These are phyloP conservation scores for Botrytis cinerea DNA, from an alignment of 2,329 filamentous ascomycete species.

Conservation along the genomic window DNA sequence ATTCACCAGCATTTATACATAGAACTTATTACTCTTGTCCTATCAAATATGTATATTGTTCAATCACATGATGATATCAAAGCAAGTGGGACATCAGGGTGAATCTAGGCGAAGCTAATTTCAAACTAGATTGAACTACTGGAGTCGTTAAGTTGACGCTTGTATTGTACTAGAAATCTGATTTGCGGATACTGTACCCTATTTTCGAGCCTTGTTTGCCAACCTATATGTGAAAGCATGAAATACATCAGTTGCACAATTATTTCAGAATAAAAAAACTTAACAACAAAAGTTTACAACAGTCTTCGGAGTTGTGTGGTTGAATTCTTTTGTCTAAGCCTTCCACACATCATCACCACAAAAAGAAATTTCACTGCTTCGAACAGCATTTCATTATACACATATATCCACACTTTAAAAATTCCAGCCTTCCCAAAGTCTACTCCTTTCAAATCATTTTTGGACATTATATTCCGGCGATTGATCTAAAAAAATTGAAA, in stretches of 20 bases:
- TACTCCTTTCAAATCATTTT: too few species aligned
- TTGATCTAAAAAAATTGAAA: too few species aligned
- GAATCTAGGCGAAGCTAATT: too few species aligned
- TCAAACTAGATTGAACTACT: not conserved
- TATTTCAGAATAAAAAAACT: not conserved
- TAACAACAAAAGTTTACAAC: not conserved
- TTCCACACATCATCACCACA: not conserved
- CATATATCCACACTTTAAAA: not conserved
- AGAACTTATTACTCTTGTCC: not conserved
- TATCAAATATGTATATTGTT: not conserved
- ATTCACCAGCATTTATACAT: not conserved
- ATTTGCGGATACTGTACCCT: too few species aligned
- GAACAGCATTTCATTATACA: not conserved
- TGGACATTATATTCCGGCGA: too few species aligned
- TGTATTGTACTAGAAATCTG: not conserved
- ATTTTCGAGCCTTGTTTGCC: not conserved
- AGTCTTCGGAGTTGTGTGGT: not conserved
- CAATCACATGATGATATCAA: too few species aligned
- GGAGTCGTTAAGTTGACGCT: not conserved
- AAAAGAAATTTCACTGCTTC: not conserved
- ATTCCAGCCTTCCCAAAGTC: not conserved
- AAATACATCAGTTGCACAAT: not conserved
- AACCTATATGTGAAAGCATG: not conserved
- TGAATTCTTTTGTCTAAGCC: not conserved
- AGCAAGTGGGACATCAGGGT: not conserved